phyloP scores from a whole-genome alignment of 805 yeast species.

The Barnettozyma salicaria region DNA sequence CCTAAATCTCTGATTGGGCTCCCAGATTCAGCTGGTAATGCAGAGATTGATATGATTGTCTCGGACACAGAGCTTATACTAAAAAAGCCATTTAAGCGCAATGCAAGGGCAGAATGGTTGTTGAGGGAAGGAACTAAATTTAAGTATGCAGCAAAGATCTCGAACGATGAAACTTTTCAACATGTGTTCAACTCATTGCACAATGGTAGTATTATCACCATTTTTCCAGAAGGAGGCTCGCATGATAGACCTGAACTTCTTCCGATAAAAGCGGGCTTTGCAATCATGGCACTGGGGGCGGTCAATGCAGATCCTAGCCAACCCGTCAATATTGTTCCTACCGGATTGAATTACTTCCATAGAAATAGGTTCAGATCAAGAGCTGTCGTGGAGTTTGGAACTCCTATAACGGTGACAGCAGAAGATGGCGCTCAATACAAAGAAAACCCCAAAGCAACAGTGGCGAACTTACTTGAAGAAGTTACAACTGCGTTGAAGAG shows the following conservation, averaged over 20 bases:
- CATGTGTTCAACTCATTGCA: conserved; percentile 78
- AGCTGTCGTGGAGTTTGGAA: conserved; percentile 90
- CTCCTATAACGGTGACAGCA: conserved; percentile 64
- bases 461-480: conserved; percentile 61
- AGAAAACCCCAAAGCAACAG: conserved; percentile 67
- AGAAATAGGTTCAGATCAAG: conserved; percentile 91
- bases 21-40: conserved; percentile 72
- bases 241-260: conserved; percentile 88
- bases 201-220: conserved; percentile 75
- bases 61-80: conserved; percentile 68
- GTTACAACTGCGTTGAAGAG: conserved; percentile 72
- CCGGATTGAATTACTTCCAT: conserved; percentile 94
- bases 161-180: conserved; percentile 76
- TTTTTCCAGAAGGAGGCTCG: conserved; percentile 97
- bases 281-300: conserved; percentile 96
- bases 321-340: conserved; percentile 82
- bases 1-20: conserved; percentile 64
- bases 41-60: conserved; percentile 58
- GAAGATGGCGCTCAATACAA: conserved; percentile 60
- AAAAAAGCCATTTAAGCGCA: conserved; percentile 57
- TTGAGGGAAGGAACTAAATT: conserved; percentile 55
- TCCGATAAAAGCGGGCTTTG: conserved; percentile 95
- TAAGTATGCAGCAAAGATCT: conserved; percentile 74
- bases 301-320: conserved; percentile 69
- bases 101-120: conserved; percentile 38